A percentile compares a stretch with the other conserved stretches of the same genome.
phyloP scores from a whole-genome alignment of 306 rosid genomes.

The barrel medic (Medicago truncatula) region MtrunA17r5.0-ANR NC_053047.1:15569501-15570000 shows the following conservation, averaged over 20 bases:
- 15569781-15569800: conserved; percentile 13
- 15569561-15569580: conserved; percentile 1
- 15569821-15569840: background rate
- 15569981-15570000: too few species aligned
- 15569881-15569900: too few species aligned
- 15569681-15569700: conserved; percentile 38
- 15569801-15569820: background rate
- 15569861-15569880: conserved; percentile 3
- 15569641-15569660: conserved; percentile 81
- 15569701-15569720: conserved; percentile 24
- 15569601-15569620: conserved; percentile 61
- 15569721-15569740: conserved; percentile 1
- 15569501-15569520: background rate
- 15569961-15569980: too few species aligned
- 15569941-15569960: too few species aligned
- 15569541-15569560: background rate
- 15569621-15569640: conserved; percentile 77
- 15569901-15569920: too few species aligned
- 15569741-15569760: background rate
- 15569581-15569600: background rate
- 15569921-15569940: too few species aligned
- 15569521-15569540: background rate
- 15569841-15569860: conserved; percentile 8
- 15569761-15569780: conserved; percentile 8
- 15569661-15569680: conserved; percentile 72